phyloP scores from a whole-genome alignment of 768 basidiomycete species.

The Asterophora lycoperdoides region DNA sequence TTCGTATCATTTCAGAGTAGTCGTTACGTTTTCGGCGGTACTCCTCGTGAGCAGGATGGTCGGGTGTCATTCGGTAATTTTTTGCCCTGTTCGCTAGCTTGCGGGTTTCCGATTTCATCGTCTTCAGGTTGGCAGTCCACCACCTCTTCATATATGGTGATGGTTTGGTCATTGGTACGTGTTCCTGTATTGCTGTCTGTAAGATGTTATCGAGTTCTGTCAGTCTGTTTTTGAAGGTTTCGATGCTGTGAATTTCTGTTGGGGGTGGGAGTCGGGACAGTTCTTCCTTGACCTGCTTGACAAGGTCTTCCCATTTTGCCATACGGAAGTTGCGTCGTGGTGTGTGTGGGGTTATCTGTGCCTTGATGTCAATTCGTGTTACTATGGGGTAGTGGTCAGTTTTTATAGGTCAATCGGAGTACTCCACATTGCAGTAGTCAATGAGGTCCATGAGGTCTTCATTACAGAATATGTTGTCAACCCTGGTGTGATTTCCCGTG shows the following conservation, averaged over 20 bases:
- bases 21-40: slow-evolving; percentile 8
- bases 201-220: slow-evolving; percentile 15
- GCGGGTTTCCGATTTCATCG: slow-evolving; percentile 2
- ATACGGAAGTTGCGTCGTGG: slow-evolving; percentile 22
- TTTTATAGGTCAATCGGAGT: too few relatives aligned
- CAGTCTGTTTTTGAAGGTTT: slow-evolving; percentile 5
- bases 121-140: slow-evolving; percentile 28
- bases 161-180: slow-evolving; percentile 17
- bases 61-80: too few relatives aligned
- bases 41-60: too few relatives aligned
- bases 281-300: not conserved
- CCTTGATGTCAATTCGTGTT: slow-evolving; percentile 30
- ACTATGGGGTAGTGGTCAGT: too few relatives aligned
- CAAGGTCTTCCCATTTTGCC: slow-evolving; percentile 29
- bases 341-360: too few relatives aligned
- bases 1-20: slow-evolving; percentile 14
- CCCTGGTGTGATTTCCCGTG: too few relatives aligned
- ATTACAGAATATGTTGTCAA: too few relatives aligned
- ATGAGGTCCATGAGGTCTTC: too few relatives aligned
- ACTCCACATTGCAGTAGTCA: too few relatives aligned
- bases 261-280: slow-evolving; percentile 19
- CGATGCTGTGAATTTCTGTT: slow-evolving; percentile 1
- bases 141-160: slow-evolving; percentile 26
- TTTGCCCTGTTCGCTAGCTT: too few relatives aligned
- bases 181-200: slow-evolving; percentile 9